Base-by-base conservation (phyloP, 2,329 filamentous ascomycete genomes). In the Alternaria angustiovoidea region DNA sequence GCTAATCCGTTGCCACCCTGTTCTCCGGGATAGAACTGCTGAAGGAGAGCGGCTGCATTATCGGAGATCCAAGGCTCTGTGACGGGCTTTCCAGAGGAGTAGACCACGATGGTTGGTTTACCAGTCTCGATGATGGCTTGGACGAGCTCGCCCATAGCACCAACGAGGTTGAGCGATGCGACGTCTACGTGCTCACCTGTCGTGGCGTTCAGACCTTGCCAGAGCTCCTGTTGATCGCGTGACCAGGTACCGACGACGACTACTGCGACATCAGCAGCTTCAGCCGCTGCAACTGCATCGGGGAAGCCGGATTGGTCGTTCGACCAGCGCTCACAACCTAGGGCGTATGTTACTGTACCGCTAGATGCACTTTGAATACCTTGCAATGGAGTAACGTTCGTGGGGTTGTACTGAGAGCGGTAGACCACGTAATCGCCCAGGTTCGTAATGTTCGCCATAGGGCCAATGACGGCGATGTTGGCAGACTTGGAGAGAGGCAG, bases 231-330 rank as follows among this genome's bases (percentile, higher is more conserved):
- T 72, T 93, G 90, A 69, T 93, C 91, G 49, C 90, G 85, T 26
- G 87, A 88, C 91, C 90, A 92, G 8, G 90, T 93, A 32, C 90
- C 91, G 1, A 92, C 89, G 0, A 93, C 82, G 0, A 93, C 89
- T 5, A 93, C 84, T 6, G 90, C 90, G 2, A 92, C 86, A 68
- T 93, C 90, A 3, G 90, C 89, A 9, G 83, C 84, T 68, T 88
- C 80, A 1, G 89, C 89, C 0, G 86, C 86, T 0, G 85, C 80
- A n/a, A 92, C 76, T 7, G 91, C 91, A 69, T 88, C 89, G 0
- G 82, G 75, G 64, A 92, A 91, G 1, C 87, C 88, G 5, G 88
- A 89, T 63, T 91, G 81, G 65, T 91, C 88, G 59, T 82, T 87
- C 38, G 89, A 91, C 90, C 89, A 92, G 43, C 88, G 84, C 75